Evolutionary conservation across 495 filamentous ascomycete species (phyloP).

Genomic region (Daldinia grandis): DNA sequence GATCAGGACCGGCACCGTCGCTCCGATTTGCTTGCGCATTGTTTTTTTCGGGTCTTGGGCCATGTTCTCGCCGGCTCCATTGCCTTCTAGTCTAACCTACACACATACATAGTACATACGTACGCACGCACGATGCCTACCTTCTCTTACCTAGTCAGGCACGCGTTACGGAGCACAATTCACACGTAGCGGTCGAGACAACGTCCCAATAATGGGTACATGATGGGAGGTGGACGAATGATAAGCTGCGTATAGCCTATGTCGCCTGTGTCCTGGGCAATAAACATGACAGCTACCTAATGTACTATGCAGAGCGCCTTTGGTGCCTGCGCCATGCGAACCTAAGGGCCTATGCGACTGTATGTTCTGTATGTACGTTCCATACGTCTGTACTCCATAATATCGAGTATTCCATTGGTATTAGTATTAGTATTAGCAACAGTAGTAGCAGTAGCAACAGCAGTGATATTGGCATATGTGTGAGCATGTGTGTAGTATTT

Average conservation of each 20-base stretch:
- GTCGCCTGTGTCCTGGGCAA: conserved; percentile 8
- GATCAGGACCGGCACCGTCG: conserved; percentile 23
- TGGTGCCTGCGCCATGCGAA: conserved; percentile 44
- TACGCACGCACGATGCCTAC: no score
- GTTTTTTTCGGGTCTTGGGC: conserved; percentile 5
- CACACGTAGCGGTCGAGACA: conserved; percentile 34
- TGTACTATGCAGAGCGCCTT: conserved; percentile 29
- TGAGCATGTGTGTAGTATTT: conserved; percentile 22
- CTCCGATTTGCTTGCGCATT: conserved; percentile 34
- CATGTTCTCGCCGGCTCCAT: conserved; percentile 7
- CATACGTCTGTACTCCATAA: conserved; percentile 38
- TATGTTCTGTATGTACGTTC: not conserved
- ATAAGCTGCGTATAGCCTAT: not conserved
- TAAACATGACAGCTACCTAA: conserved; percentile 20
- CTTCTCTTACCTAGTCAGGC: conserved; percentile 14
- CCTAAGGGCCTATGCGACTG: conserved; percentile 17
- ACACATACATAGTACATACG: not conserved
- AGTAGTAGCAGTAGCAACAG: not conserved
- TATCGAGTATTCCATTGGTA: conserved; percentile 14
- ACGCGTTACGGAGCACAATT: conserved; percentile 18
- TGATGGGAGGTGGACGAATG: conserved; percentile 27
- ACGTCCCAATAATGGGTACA: conserved; percentile 14
- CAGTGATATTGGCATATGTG: no score
- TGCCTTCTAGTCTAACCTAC: not conserved
- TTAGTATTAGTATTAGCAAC: not conserved